Percentiles rank a stretch among this genome's conserved stretches.
These are phyloP conservation scores for Pilaira anomala DNA, from an alignment of 192 early-diverging fungal species.

Conservation along the genomic window DNA sequence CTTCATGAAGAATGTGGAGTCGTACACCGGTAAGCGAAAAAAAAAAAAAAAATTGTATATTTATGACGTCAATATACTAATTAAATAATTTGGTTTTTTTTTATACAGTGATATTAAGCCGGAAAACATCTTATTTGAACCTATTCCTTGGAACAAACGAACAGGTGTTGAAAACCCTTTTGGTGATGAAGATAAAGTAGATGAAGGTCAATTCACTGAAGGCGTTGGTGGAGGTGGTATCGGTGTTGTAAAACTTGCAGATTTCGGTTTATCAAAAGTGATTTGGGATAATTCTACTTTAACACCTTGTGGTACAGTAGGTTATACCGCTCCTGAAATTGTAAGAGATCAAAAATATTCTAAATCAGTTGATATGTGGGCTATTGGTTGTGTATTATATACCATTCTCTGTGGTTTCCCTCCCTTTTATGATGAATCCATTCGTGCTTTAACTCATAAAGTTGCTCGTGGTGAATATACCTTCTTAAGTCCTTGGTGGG, in stretches of 20 bases:
- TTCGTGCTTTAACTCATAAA: slow-evolving; percentile 76
- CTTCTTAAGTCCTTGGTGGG: slow-evolving; percentile 92
- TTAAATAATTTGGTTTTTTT: not conserved
- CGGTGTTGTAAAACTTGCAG: slow-evolving; percentile 80
- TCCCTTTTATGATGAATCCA: slow-evolving; percentile 80
- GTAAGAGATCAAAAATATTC: slow-evolving; percentile 76
- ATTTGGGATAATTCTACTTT: slow-evolving; percentile 78
- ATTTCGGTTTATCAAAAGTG: slow-evolving; percentile 88
- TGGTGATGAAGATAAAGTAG: slow-evolving; percentile 65
- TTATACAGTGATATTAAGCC: slow-evolving; percentile 82
- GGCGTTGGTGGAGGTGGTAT: slow-evolving; percentile 81
- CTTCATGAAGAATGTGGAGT: slow-evolving; percentile 79
- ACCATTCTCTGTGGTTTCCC: slow-evolving; percentile 79
- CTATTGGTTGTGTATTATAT: slow-evolving; percentile 82
- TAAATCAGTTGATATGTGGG: slow-evolving; percentile 86
- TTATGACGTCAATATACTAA: not conserved
- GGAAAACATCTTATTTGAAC: slow-evolving; percentile 83
- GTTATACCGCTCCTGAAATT: slow-evolving; percentile 93
- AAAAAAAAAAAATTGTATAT: not conserved
- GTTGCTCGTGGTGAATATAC: slow-evolving; percentile 82
- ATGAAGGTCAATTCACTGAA: slow-evolving; percentile 69
- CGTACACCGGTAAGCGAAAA: slow-evolving; percentile 59
- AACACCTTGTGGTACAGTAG: slow-evolving; percentile 91
- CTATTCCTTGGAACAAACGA: slow-evolving; percentile 57
- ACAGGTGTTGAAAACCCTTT: slow-evolving; percentile 29